Evolutionary conservation across 2,329 filamentous ascomycete species (phyloP), one percentile per base, ranked within the genome.

Genomic region (Boeremia lycopersici): DNA sequence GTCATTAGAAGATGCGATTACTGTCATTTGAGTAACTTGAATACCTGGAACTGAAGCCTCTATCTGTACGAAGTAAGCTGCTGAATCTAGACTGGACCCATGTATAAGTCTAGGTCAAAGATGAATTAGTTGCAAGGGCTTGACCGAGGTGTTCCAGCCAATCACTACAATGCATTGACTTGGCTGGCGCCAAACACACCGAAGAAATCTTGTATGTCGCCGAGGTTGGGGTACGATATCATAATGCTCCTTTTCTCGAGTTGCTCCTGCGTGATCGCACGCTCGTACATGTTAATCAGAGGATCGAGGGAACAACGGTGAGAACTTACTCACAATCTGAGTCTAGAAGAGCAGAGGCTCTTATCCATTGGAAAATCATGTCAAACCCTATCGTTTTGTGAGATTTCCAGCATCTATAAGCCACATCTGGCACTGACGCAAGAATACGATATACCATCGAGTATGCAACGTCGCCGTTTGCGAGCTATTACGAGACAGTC

Each of bases 311-410:
- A 79, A 79, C 74, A 47, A 79, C 77, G 39, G 71, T 77, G 67
- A 76, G 77, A 17, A 74, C 72, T 54, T 78, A 78, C 5, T 78
- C 77, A 71, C 71, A 79, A 4, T 77, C 72, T 6, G 36, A 31
- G 36, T 78, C 73, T 69, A 70, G n/a, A 79, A 56, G 69, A 74
- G 57, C 73, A 78, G 6, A 79, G 65, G 36, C 65, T 36, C 59
- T 76, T 75, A 10, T 74, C 72, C 46, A 73, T 68, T 1, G 71
- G 60, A 4, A 75, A 9, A 64, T 59, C 4, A n/a, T 23, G 3
- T 64, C 56, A 64, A 69, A 76, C 13, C 44, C 56, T 2, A 62
- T 56, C 34, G 57, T 61, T 35, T 65, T 57, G 36, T n/a, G n/a
- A n/a, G n/a, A n/a, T n/a, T n/a, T n/a, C n/a, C n/a, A n/a, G n/a